These are phyloP conservation scores for Lippia alba DNA, from an alignment of 305 asterid species.

Conservation along the genomic window DNA sequence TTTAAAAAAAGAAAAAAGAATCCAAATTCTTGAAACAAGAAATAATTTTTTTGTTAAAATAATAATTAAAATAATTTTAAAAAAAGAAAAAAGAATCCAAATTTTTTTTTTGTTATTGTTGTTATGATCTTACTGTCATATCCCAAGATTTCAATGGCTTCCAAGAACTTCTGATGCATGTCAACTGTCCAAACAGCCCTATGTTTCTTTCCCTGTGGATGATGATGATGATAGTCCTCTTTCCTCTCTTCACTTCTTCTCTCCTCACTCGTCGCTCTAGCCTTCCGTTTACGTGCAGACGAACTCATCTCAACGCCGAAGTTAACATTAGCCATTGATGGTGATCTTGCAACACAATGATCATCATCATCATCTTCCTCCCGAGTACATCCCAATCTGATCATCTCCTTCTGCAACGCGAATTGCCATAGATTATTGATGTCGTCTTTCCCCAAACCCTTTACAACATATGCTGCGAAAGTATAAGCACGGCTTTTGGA, in stretches of 20 bases:
- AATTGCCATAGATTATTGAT: slow-evolving; percentile 50
- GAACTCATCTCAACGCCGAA: slow-evolving; percentile 20
- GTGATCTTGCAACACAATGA: slow-evolving; percentile 4
- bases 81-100: not conserved
- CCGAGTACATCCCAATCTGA: slow-evolving; percentile 30
- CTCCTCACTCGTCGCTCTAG: slow-evolving; percentile 12
- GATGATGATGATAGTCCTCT: slow-evolving; percentile 30
- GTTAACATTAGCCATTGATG: not conserved
- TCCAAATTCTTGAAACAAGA: too few species aligned
- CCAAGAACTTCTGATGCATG: slow-evolving; percentile 65
- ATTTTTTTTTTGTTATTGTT: too few species aligned
- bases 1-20: not conserved
- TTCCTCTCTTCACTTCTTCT: slow-evolving; percentile 29
- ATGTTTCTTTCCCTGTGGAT: slow-evolving; percentile 47
- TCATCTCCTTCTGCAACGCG: slow-evolving; percentile 41
- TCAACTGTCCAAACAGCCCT: slow-evolving; percentile 74
- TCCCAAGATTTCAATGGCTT: slow-evolving; percentile 64
- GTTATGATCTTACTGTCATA: slow-evolving; percentile 64
- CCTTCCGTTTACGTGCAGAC: slow-evolving; percentile 23
- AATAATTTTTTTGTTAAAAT: too few species aligned
- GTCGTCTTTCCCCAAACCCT: slow-evolving; percentile 35
- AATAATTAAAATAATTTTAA: not conserved
- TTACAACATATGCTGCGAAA: slow-evolving; percentile 46
- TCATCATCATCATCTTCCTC: slow-evolving; percentile 32
- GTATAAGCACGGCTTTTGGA: slow-evolving; percentile 42